Evolutionary conservation across 2,329 filamentous ascomycete genomes (phyloP).

Genomic region (Monosporascus sp.): DNA sequence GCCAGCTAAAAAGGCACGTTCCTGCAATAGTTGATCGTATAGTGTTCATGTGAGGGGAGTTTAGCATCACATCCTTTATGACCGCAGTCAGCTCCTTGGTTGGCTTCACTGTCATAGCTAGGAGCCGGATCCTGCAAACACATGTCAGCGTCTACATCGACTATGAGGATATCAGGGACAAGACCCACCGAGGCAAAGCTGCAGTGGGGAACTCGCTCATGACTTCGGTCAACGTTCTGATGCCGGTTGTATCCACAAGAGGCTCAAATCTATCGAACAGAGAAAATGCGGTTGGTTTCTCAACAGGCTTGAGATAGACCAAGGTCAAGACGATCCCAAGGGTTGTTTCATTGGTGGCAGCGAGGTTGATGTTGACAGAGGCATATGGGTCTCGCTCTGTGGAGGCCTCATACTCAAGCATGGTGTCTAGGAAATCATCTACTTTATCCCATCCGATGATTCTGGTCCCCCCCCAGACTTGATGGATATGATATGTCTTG

Average conservation of each 20-base stretch:
- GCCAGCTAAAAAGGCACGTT: not conserved
- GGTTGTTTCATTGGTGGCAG: not conserved
- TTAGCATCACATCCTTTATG: not conserved
- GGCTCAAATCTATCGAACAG: not conserved
- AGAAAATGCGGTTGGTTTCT: not conserved
- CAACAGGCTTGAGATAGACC: not conserved
- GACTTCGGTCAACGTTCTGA: not conserved
- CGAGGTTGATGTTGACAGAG: not conserved
- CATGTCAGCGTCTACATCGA: not conserved
- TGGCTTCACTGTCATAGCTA: not conserved
- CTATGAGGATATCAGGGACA: not conserved
- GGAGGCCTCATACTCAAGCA: not conserved
- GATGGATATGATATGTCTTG: not conserved
- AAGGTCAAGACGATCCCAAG: not conserved
- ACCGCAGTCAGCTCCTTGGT: not conserved
- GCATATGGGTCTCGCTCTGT: not conserved
- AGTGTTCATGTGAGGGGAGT: not conserved
- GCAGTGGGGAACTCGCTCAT: not conserved
- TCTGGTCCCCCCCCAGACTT: constrained; percentile 1
- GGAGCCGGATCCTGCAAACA: not conserved
- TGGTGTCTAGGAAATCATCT: constrained; percentile 1
- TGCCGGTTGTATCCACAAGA: not conserved
- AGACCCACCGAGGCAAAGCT: not conserved
- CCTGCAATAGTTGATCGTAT: not conserved
- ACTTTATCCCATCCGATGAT: not conserved